phyloP scores from a whole-genome alignment of 495 filamentous ascomycete species.

The Pseudevernia furfuracea region DNA sequence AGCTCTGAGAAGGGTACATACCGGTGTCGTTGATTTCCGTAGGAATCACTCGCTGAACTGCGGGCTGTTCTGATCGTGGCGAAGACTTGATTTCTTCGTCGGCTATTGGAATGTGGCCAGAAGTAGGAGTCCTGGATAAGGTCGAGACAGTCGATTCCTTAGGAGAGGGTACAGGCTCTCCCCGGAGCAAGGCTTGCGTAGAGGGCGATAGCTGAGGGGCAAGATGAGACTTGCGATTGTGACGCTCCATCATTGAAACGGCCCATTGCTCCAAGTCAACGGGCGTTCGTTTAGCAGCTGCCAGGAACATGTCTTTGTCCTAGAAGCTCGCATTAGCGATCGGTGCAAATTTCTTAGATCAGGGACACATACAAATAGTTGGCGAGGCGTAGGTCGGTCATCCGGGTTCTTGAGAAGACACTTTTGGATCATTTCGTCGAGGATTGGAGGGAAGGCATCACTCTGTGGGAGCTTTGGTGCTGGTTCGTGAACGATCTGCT shows the following conservation, averaged over 20 bases:
- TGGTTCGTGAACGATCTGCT: conserved; percentile 95
- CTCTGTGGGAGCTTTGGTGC: conserved; percentile 90
- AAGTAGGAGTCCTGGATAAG: conserved; percentile 47
- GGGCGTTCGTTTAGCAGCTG: conserved; percentile 87
- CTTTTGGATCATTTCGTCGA: conserved; percentile 95
- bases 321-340: conserved; percentile 33
- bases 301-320: conserved; percentile 88
- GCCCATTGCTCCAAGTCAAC: conserved; percentile 89
- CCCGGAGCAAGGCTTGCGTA: conserved; percentile 48
- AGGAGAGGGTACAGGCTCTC: conserved; percentile 33
- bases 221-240: conserved; percentile 88
- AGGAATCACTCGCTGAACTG: conserved; percentile 9
- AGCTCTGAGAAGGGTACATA: conserved; percentile 20
- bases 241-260: conserved; percentile 76
- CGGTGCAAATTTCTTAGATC: not conserved
- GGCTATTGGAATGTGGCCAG: conserved; percentile 60
- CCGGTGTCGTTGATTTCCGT: conserved; percentile 24
- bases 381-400: conserved; percentile 80
- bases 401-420: conserved; percentile 85
- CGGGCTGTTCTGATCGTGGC: conserved; percentile 13
- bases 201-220: conserved; percentile 56
- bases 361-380: conserved; percentile 55
- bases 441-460: conserved; percentile 87
- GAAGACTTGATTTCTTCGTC: conserved; percentile 37
- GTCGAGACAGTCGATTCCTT: conserved; percentile 35